phyloP scores from a whole-genome alignment of 768 basidiomycete species.

The Boletus huronensis region DNA sequence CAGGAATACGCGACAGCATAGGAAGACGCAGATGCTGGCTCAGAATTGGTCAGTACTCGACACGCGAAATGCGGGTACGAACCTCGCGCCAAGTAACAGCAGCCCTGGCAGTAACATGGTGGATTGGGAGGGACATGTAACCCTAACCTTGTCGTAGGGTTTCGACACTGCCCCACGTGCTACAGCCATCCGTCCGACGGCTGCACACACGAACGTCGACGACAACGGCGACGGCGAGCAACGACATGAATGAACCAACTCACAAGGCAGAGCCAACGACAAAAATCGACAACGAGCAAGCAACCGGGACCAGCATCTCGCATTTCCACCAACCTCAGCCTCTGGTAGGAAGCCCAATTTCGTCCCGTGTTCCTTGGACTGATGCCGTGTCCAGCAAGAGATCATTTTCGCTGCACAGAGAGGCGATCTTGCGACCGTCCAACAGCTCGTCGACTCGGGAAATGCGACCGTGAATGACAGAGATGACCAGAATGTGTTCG shows the following conservation, averaged over 20 bases:
- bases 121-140: slow-evolving; percentile 6
- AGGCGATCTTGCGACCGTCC: slow-evolving; percentile 69
- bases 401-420: slow-evolving; percentile 87
- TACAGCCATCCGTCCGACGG: slow-evolving; percentile 6
- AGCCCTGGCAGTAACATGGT: slow-evolving; percentile 16
- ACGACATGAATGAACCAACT: slow-evolving; percentile 32
- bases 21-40: slow-evolving; percentile 48
- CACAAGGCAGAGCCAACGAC: slow-evolving; percentile 30
- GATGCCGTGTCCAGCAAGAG: slow-evolving; percentile 35
- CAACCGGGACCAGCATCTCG: slow-evolving; percentile 26
- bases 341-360: slow-evolving; percentile 15
- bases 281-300: slow-evolving; percentile 25
- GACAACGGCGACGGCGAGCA: slow-evolving; percentile 15
- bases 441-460: slow-evolving; percentile 67
- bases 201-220: not conserved
- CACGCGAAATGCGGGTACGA: not conserved
- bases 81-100: slow-evolving; percentile 21
- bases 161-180: slow-evolving; percentile 16
- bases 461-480: slow-evolving; percentile 69
- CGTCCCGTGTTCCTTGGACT: not conserved
- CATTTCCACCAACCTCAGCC: slow-evolving; percentile 24
- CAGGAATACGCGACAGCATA: slow-evolving; percentile 57
- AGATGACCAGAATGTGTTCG: slow-evolving; percentile 79
- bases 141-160: slow-evolving; percentile 34
- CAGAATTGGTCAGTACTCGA: not conserved